Evolutionary conservation across 345 rosid genomes (phyloP), one percentile per base, ranked within the genome.

Genomic region (Excoecaria cochinchinensis): DNA sequence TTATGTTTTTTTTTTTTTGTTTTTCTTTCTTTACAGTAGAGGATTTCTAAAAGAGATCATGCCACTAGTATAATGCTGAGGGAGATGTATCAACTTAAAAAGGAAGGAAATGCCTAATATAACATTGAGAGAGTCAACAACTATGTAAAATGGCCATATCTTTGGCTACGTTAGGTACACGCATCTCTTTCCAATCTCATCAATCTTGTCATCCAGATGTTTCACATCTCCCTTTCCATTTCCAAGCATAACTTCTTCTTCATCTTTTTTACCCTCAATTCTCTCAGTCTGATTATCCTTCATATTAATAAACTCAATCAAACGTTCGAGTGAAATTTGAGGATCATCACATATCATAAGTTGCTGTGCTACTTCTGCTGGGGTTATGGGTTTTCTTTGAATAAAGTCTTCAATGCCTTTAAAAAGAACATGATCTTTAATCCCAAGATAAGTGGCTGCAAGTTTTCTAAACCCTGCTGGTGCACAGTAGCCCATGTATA

Each of bases 401-500:
- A 79, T 75, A 13, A 79, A 59, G 10, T 70, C 71, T 36, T 75
- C 78, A 39, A 79, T 50, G 58, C 67, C 17, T 25, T 75, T 17
- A 22, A 79, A 74, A 0, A 79, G 67, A 39, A 21, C 4, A 70
- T 75, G 78, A 16, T 79, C 82, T 21, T 70, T 58, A 21, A 74
- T 55, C 46, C 78, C 71, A 40, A 79, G 78, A 64, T 79, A 79
- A 4, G 67, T 70, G 9, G 46, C 11, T 1, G 76, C 78, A 0
- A 79, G 74, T 42, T 44, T 62, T 13, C 17, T 74, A 62, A 79
- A 79, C 4, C 71, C 82, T 47, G 61, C 44, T 0, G 78, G 61
- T 21, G 75, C 69, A 48, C 82, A 79, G n/a, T 75, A 25, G 4
- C 72, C 75, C 82, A 79, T 74, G 75, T 74, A 64, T 4, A 79